Base-by-base conservation (phyloP, 2,329 filamentous ascomycete genomes). In the Westerdykella ornata region DNA sequence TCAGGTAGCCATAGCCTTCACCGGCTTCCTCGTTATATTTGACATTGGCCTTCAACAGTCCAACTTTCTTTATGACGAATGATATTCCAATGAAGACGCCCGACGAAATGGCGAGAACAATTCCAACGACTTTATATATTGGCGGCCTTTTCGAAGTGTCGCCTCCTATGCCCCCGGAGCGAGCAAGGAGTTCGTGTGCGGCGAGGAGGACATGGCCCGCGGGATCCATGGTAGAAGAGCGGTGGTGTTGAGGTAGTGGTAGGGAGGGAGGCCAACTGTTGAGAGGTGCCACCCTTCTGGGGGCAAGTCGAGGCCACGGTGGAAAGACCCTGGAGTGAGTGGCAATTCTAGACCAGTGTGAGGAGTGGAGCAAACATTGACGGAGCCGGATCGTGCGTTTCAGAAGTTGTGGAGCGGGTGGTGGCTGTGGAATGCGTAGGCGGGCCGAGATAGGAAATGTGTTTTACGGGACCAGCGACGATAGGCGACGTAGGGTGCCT, bases 1-100 rank as follows among this genome's bases (percentile, higher is more conserved):
- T 95, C 56, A 98, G 79, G 65, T 97, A 98, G 47, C 90, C 89
- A 65, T 97, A 97, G 42, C 92, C 92, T 67, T 97, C 90, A 45
- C 92, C 92, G 0, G 92, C 89, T 51, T 86, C 87, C 68, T 97
- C 88, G 47, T 94, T 85, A 72, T 97, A 97, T 66, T 97, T 97
- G 56, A 86, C 81, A 67, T 97, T 98, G 38, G 92, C 90, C 64
- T 81, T 88, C 47, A 98, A 74, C 53, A 98, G 70, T 4, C 92
- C 92, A 45, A 86, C 76, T 71, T 98, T 98, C 70, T 97, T 97
- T 59, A 98, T 70, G 19, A 97, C 89, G 65, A 97, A 98, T 0
- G 90, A 97, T 12, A 84, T 77, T 41, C 92, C 92, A 60, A 98
- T 98, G 64, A 97, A 97, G 43, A 87, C 65, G 32, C 92, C 92